These are phyloP conservation scores for Lentinula guzmanii DNA, from an alignment of 768 basidiomycete species.

Conservation along the genomic window DNA sequence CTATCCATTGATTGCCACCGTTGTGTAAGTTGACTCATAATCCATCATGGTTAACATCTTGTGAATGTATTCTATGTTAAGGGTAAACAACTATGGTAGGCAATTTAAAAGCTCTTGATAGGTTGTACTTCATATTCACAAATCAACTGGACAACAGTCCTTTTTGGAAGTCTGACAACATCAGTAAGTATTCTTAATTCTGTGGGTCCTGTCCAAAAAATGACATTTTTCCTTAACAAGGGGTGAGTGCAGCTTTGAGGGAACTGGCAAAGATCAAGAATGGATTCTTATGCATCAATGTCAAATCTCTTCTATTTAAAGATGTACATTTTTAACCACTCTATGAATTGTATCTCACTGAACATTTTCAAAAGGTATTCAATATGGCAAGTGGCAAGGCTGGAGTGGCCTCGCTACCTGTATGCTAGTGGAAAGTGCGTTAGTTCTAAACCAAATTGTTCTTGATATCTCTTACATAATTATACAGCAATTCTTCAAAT, in stretches of 20 bases:
- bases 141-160: background rate
- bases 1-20: constrained; percentile 38
- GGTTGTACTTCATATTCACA: background rate
- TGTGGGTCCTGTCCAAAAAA: background rate
- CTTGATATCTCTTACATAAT: background rate
- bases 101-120: background rate
- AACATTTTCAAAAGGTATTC: constrained; percentile 23
- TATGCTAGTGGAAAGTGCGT: constrained; percentile 49
- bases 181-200: constrained; percentile 26
- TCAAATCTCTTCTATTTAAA: too few species aligned
- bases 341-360: background rate
- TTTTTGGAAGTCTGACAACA: background rate
- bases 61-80: constrained; percentile 12
- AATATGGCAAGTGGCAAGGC: constrained; percentile 54
- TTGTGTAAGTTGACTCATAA: constrained; percentile 32
- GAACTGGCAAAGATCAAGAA: too few species aligned
- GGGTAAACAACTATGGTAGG: constrained; percentile 51
- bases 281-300: background rate
- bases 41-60: background rate
- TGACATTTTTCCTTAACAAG: background rate
- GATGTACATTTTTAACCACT: background rate
- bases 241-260: background rate
- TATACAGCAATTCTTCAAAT: constrained; percentile 50
- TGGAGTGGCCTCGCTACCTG: constrained; percentile 50
- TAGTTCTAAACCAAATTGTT: too few species aligned